Percentiles rank a stretch among this genome's conserved stretches.
Evolutionary conservation across 345 rosid species (phyloP).

Genomic region (Cochlearia excelsa): DNA sequence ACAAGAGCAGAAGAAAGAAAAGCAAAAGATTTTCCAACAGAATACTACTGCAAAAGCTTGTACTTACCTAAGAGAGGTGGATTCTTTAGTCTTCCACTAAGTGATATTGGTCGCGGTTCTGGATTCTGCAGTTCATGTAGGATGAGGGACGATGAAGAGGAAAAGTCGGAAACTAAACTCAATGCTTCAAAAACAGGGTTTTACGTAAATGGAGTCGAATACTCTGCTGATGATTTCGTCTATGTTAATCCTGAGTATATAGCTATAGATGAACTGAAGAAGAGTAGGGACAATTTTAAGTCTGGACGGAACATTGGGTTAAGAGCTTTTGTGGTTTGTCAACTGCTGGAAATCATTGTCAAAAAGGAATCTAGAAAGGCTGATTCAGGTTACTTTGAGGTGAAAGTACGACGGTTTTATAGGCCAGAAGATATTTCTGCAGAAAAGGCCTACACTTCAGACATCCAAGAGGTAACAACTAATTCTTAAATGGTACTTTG

Average conservation of each 20-base stretch:
- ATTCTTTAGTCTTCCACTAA: slow-evolving; percentile 50
- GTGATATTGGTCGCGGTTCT: slow-evolving; percentile 44
- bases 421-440: slow-evolving; percentile 67
- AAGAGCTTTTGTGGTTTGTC: slow-evolving; percentile 53
- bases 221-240: slow-evolving; percentile 45
- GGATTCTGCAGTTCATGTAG: slow-evolving; percentile 55
- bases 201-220: slow-evolving; percentile 39
- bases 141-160: slow-evolving; percentile 36
- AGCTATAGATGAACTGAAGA: slow-evolving; percentile 17
- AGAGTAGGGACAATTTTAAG: slow-evolving; percentile 34
- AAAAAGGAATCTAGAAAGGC: slow-evolving; percentile 26
- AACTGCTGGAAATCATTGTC: slow-evolving; percentile 43
- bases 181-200: slow-evolving; percentile 37
- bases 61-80: slow-evolving; percentile 69
- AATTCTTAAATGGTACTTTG: slow-evolving; percentile 7
- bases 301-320: slow-evolving; percentile 55
- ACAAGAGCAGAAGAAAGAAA: slow-evolving; percentile 55
- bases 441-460: slow-evolving; percentile 63
- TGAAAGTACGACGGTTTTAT: slow-evolving; percentile 53
- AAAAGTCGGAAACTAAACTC: slow-evolving; percentile 37
- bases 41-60: slow-evolving; percentile 58
- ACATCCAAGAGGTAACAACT: slow-evolving; percentile 54
- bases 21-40: slow-evolving; percentile 44
- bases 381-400: slow-evolving; percentile 23
- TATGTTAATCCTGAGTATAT: slow-evolving; percentile 44